Base-by-base conservation (phyloP, 192 early-diverging fungal species). In the Linnemannia zychae region DNA sequence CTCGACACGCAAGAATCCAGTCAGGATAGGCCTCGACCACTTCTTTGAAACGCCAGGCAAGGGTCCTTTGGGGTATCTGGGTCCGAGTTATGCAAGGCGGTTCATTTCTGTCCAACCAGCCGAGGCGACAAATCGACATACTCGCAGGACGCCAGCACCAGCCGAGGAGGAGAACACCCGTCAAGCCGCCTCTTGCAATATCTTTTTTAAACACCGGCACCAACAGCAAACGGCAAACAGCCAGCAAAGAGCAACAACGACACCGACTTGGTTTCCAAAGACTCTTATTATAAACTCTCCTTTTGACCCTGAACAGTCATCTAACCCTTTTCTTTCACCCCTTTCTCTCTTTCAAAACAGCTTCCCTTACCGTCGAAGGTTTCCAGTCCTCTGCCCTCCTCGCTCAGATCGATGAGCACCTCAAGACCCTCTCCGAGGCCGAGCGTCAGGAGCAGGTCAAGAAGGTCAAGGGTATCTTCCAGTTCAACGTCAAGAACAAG, bases 391-490 rank as follows among this genome's bases (percentile, higher is more conserved):
- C 93, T 82, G 87, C 88, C n/a, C 84, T 98, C 67, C 94, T 99
- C 79, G 90, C 89, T 17, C 87, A 93, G 71, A 90, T 98, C 67
- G 88, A 92, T 28, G 88, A 87, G 40, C 83, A 91, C 18, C 88
- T 94, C 69, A 86, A 90, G 53, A 82, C 88, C 9, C 91, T 93
- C n/a, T 86, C 91, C 53, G 91, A 89, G 57, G 94, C 93, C 44
- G 88, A 90, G 50, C 91, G 94, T 75, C 84, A 92, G 13, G 84
- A 90, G 40, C 85, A 88, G 63, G 87, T 97, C 44, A 92, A 93
- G 71, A 94, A 94, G 88, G 89, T 91, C 80, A 98, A 98, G 68
- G 96, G 95, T 38, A 81, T 97, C 33, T 97, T 98, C 91, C 94
- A 96, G 88, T 94, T 99, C 83, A 92, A 96, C 73, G 89, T 99